Percentiles rank a stretch among this genome's conserved stretches.
Evolutionary conservation across 495 filamentous ascomycete species (phyloP).

Genomic region (Parachaetomium inaequale): DNA sequence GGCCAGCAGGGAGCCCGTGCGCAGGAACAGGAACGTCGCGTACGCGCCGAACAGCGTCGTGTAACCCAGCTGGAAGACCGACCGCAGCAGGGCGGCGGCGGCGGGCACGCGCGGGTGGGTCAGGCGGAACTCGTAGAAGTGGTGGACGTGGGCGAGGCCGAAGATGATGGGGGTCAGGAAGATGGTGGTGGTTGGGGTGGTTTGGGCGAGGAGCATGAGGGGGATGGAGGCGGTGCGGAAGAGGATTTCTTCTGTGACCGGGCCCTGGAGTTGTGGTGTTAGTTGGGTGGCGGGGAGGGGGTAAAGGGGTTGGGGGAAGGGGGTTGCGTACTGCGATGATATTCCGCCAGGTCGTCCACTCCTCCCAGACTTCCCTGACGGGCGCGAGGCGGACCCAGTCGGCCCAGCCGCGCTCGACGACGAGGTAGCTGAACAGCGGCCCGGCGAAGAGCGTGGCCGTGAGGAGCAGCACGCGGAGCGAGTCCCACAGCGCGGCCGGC

Average conservation of each 20-base stretch:
- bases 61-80: constrained; percentile 82
- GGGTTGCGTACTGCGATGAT: constrained; percentile 44
- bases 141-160: constrained; percentile 91
- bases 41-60: constrained; percentile 91
- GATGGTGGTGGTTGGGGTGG: constrained; percentile 56
- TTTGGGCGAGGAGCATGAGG: constrained; percentile 70
- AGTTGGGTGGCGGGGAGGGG: neutral
- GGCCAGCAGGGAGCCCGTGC: constrained; percentile 74
- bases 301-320: constrained; percentile 1
- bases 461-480: constrained; percentile 56
- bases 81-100: constrained; percentile 58
- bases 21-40: constrained; percentile 84
- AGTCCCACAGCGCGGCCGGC: constrained; percentile 62
- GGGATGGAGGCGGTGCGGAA: constrained; percentile 84
- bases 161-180: constrained; percentile 86
- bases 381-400: constrained; percentile 52
- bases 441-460: constrained; percentile 79
- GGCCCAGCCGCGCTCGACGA: constrained; percentile 68
- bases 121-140: constrained; percentile 90
- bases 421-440: constrained; percentile 71
- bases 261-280: constrained; percentile 54
- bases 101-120: constrained; percentile 68
- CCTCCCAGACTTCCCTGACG: constrained; percentile 28
- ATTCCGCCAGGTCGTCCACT: constrained; percentile 58
- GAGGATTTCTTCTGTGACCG: constrained; percentile 87